Base-by-base conservation (phyloP, 345 rosid genomes). In the Acer saccharum region DNA sequence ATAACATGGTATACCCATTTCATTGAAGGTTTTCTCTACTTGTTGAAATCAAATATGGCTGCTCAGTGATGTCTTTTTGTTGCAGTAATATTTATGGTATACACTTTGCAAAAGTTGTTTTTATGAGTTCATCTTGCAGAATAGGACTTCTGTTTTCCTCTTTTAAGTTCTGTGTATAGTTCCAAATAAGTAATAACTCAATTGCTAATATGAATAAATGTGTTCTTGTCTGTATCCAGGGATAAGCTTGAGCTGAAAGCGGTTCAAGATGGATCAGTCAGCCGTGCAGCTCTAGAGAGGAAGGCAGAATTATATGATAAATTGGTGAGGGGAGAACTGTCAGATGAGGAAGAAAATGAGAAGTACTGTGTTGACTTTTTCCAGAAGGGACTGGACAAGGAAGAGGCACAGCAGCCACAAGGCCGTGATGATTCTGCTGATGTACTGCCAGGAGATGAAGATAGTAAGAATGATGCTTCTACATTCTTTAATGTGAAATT, bases 181-280 rank as follows among this genome's bases (percentile, higher is more conserved):
- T 43, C 46, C 18, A 50, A 12, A 50, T 12, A 21, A 61, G 68
- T 16, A 25, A 21, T 62, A 43, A n/a, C 32, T 0, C 65, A 43
- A 23, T 50, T 72, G 64, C 68, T 80, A 14, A 77, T 7, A 18
- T 44, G 52, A 55, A 73, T 70, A 10, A 44, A 68, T 10, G 46
- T 13, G 75, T 72, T 43, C 79, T 65, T 77, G 58, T 78, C 29
- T 80, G 48, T 17, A 54, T 84, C 17, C 72, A 92, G 98, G 90
- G 98, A 96, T 76, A 92, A 96, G 89, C 90, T 94, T 0, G 99
- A 96, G 88, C 84, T 88, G 48, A 96, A 94, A 86, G 98, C 97
- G 21, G 88, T 88, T 1, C 87, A 86, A 1, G 97, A 94, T 73
- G 98, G 98, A 58, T 82, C 94, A 18, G 89, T 77, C 3, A 91